Evolutionary conservation across 768 basidiomycete genomes (phyloP).

Genomic region (Lepiota venenata): DNA sequence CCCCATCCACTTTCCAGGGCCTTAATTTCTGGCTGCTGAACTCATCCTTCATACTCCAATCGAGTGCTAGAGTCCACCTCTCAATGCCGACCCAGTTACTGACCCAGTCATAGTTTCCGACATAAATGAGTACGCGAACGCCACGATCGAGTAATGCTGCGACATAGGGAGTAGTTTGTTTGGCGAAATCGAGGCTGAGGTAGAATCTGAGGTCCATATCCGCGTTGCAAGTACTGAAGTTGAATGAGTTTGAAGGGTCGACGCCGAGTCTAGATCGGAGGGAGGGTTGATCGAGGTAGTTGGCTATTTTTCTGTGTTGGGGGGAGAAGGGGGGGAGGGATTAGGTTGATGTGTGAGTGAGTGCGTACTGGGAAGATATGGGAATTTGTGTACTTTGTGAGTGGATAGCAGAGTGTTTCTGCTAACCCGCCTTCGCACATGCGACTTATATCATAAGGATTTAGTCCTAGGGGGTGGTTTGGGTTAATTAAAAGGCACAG

Average conservation of each 20-base stretch:
- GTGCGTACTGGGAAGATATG: background rate
- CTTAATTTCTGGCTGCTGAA: constrained; percentile 37
- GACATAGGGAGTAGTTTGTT: constrained; percentile 53
- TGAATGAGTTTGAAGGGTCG: constrained; percentile 34
- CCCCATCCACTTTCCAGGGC: constrained; percentile 57
- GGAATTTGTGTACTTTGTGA: constrained; percentile 30
- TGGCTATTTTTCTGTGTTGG: constrained; percentile 43
- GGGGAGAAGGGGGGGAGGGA: too few species aligned
- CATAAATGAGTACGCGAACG: constrained; percentile 66
- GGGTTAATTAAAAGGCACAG: background rate
- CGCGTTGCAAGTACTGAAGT: constrained; percentile 28
- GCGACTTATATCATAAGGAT: constrained; percentile 69
- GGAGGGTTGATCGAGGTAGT: constrained; percentile 59
- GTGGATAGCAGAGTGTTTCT: constrained; percentile 56
- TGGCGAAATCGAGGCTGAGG: constrained; percentile 36
- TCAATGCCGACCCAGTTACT: constrained; percentile 78
- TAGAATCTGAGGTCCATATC: constrained; percentile 30
- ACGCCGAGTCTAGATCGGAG: constrained; percentile 61
- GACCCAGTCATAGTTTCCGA: constrained; percentile 68
- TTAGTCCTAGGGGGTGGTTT: constrained; percentile 29
- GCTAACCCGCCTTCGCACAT: constrained; percentile 46
- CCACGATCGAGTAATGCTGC: constrained; percentile 69
- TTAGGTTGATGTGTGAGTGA: too few species aligned
- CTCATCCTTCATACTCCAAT: constrained; percentile 63
- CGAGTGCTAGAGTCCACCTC: constrained; percentile 62